Percentiles rank a stretch among this genome's conserved stretches.
Evolutionary conservation across 192 early-diverging fungal genomes (phyloP).

Genomic region (Coemansia sp.): DNA sequence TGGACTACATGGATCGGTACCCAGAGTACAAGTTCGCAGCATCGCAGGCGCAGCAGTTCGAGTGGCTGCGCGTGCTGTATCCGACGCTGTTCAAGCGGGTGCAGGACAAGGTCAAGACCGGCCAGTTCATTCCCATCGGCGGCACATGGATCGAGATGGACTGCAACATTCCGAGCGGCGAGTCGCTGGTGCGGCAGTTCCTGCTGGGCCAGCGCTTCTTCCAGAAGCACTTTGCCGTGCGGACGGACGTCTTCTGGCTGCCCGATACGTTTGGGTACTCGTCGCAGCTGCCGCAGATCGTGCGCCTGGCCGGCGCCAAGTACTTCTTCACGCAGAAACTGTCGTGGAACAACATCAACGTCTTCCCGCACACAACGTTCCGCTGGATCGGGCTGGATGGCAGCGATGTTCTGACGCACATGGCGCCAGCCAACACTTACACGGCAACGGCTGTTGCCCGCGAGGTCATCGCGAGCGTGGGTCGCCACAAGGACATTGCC

Average conservation of each 20-base stretch:
- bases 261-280: constrained; percentile 96
- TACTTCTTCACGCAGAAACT: constrained; percentile 99
- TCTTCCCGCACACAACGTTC: constrained; percentile 97
- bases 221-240: constrained; percentile 71
- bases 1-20: constrained; percentile 80
- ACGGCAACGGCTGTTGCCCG: constrained; percentile 59
- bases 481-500: constrained; percentile 86
- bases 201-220: constrained; percentile 91
- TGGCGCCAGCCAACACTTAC: constrained; percentile 91
- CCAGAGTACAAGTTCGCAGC: constrained; percentile 91
- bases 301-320: constrained; percentile 70
- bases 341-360: constrained; percentile 99
- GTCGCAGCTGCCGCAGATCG: constrained; percentile 91
- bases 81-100: constrained; percentile 81
- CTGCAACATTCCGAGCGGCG: constrained; percentile 96
- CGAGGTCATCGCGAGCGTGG: constrained; percentile 66
- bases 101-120: constrained; percentile 65
- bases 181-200: constrained; percentile 91
- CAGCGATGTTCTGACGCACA: constrained; percentile 82
- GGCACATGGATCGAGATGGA: constrained; percentile 99
- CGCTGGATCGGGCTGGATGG: constrained; percentile 91
- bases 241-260: constrained; percentile 86
- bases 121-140: constrained; percentile 92
- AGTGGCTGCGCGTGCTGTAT: constrained; percentile 86
- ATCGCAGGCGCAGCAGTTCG: constrained; percentile 97